Evolutionary conservation across 2,329 filamentous ascomycete species (phyloP), one percentile per base, ranked within the genome.

Genomic region (Helicocarpus griseus): DNA sequence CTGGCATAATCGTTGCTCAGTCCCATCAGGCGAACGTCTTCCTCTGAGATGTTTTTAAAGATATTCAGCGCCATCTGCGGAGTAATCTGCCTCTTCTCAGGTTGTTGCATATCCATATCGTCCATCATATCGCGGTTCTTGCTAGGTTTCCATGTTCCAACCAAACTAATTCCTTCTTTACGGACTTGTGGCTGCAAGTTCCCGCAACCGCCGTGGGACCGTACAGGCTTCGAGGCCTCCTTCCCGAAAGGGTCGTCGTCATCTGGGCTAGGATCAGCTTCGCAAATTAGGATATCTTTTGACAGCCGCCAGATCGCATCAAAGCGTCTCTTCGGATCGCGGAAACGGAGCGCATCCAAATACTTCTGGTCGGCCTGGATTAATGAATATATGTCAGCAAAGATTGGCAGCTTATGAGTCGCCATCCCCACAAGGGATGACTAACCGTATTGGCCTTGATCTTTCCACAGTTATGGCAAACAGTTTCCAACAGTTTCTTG

Each of bases 381-480:
- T 55, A 40, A 53, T 56, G 31, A 49, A 63, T 40, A 53, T 9
- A 50, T 61, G 70, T 77, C 65, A 78, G 73, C 66, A 69, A 65
- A 64, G 67, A 69, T 62, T 60, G 71, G 69, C 64, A 76, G 38
- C 73, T 73, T 69, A 66, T 70, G 65, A 69, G 73, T 72, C 73
- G 78, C 72, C 73, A 76, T 77, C 70, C 48, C 74, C 72, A 68
- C 65, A 69, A 75, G 77, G 77, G 76, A 77, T 78, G 77, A 94
- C 91, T 89, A 85, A 97, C 91, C 85, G 89, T 87, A 81, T 97
- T 90, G 74, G 89, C 86, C 78, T 95, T 82, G 67, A 97, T 88
- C 78, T 93, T 95, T 74, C 90, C 91, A 79, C 94, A 98, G 72
- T 94, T 96, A 76, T 95, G 90, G 80, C 94, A 98, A 71, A 98